Base-by-base conservation (phyloP, 768 basidiomycete species). In the Dentipellis fragilis region DNA sequence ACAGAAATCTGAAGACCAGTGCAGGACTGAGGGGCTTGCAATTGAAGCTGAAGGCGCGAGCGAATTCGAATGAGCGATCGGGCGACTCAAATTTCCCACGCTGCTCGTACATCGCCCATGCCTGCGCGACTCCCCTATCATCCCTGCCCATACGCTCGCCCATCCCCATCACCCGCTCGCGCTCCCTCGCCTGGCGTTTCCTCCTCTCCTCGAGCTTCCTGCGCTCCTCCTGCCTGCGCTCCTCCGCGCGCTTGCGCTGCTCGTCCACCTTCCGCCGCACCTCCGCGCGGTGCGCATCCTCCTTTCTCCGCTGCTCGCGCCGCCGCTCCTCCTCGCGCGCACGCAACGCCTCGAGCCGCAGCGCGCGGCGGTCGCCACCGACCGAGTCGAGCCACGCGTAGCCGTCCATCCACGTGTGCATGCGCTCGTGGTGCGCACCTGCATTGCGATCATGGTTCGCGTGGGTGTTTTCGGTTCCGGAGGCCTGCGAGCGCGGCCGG, bases 101-200 rank as follows among this genome's bases (percentile, higher is more conserved):
- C 37, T 69, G 67, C 67, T 91, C 86, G 69, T 91, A 87, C 51
- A 62, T 67, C 49, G 68, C 62, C 86, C 86, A 89, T 5, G 80
- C 80, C 38, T 82, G 75, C 7, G 73, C 57, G 62, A 76, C 77
- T 49, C 72, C 71, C 63, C 40, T 3, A 4, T 42, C 40, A 4
- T 42, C 40, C 3, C 14, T 2, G 40, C 40, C 14, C 40, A 14
- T 42, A 8, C 40, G 40, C 40, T 42, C 40, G 14, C 19, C 40
- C 40, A 42, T 42, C 3, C 40, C 29, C 29, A 29, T 29, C 29
- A 29, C 29, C 3, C 29, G 29, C 29, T 29, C 29, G 29, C 29
- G 40, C 48, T 49, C 22, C 2, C 29, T 1, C 19, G 17, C 48
- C 17, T 49, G 17, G 17, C 48, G 48, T 1, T 19, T 17, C 17